These are phyloP conservation scores for Apodospora peruviana DNA, from an alignment of 495 filamentous ascomycete genomes.

Conservation along the genomic window DNA sequence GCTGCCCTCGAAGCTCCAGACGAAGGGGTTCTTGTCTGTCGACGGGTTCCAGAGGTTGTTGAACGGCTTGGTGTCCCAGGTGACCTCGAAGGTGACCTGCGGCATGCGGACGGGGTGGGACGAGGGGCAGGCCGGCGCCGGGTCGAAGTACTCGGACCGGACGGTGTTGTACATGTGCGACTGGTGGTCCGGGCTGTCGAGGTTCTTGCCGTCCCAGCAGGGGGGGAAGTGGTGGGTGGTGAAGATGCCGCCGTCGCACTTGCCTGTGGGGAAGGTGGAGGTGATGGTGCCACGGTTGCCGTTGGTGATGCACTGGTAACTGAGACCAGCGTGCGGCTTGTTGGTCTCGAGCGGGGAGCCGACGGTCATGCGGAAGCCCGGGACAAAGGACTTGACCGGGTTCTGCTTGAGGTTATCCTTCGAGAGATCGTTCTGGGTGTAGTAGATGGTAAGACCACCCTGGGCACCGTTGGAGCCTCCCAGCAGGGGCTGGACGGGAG, in stretches of 20 bases:
- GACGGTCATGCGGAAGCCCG: slow-evolving; percentile 49
- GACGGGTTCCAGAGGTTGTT: slow-evolving; percentile 40
- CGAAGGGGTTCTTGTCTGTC: slow-evolving; percentile 38
- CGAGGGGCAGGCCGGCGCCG: slow-evolving; percentile 38
- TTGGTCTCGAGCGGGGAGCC: slow-evolving; percentile 27
- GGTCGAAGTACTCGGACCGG: slow-evolving; percentile 29
- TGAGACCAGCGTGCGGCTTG: slow-evolving; percentile 24
- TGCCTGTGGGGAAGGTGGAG: slow-evolving; percentile 36
- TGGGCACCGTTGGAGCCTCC: slow-evolving; percentile 26
- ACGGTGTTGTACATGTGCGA: slow-evolving; percentile 45
- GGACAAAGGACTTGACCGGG: slow-evolving; percentile 37
- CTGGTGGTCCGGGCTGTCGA: slow-evolving; percentile 50
- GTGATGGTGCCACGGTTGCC: slow-evolving; percentile 31
- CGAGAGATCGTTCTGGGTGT: slow-evolving; percentile 24
- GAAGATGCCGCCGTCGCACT: slow-evolving; percentile 41
- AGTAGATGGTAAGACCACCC: slow-evolving; percentile 40
- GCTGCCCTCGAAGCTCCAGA: slow-evolving; percentile 15
- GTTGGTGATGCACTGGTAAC: slow-evolving; percentile 38
- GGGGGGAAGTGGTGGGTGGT: slow-evolving; percentile 32
- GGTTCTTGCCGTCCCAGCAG: slow-evolving; percentile 54
- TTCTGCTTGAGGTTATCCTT: slow-evolving; percentile 27
- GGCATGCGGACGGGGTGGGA: slow-evolving; percentile 43
- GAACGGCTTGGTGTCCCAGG: slow-evolving; percentile 46
- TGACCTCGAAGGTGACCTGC: slow-evolving; percentile 44
- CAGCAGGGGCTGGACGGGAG: slow-evolving; percentile 30